Evolutionary conservation across 192 early-diverging fungal genomes (phyloP), one percentile per base, ranked within the genome.

Genomic region (Coemansia biformis): DNA sequence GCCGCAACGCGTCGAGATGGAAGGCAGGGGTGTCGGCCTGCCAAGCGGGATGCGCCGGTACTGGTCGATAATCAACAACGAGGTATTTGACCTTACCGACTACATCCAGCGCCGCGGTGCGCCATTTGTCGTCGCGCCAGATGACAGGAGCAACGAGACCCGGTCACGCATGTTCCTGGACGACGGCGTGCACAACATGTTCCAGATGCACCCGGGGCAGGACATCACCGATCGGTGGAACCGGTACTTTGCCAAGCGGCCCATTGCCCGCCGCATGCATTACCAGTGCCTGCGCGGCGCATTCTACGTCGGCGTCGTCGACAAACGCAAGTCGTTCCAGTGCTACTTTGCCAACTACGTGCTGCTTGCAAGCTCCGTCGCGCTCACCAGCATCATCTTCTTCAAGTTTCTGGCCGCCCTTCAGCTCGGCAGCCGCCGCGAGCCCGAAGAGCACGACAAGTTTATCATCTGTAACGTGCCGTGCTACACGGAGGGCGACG

Each of bases 401-500:
- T 86, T 96, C 73, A 93, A 93, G 67, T 96, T 96, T 61, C 77
- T 96, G 51, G 90, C 93, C 4, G 93, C 93, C 1, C 68, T 96
- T 45, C 89, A 92, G 57, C 62, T 93, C 18, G 86, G 86, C 16
- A 75, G 82, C 15, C 76, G 79, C 41, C 78, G 80, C 26, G 78
- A 79, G 55, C 86, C 88, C 5, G 86, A 93, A 48, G 86, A 91
- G 43, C 83, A 89, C 54, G 91, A 93, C 77, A 84, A 86, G 51
- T 93, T 96, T 58, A 87, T 93, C 51, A 86, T 96, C 39, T 86
- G 85, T 62, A 91, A 91, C 60, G 87, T 96, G 5, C 91, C 93
- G 9, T 95, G 93, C 73, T 98, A 98, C 76, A 96, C 93, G 3
- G 95, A 98, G 66, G 88, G 88, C 48, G 95, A 98, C 49, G 87